These are phyloP conservation scores for Spatholobus suberectus DNA, from an alignment of 306 rosid species.

Conservation along the genomic window DNA sequence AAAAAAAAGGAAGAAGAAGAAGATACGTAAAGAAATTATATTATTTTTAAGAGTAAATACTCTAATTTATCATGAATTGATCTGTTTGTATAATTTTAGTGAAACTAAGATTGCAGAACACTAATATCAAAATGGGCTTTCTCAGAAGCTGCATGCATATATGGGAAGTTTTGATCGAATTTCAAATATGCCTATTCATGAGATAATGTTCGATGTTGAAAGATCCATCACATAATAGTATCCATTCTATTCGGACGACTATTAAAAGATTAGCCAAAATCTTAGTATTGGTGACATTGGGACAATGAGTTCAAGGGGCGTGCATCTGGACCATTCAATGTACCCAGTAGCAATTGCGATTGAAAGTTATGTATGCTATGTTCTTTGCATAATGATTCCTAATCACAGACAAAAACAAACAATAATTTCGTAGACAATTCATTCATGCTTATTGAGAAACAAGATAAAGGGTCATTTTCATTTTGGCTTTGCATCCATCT, in stretches of 20 bases:
- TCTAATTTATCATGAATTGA: background rate
- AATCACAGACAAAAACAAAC: conserved; percentile 8
- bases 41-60: too few species aligned
- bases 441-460: background rate
- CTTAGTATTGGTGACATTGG: conserved; percentile 45
- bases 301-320: conserved; percentile 50
- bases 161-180: conserved; percentile 13
- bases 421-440: conserved; percentile 27
- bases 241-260: conserved; percentile 53
- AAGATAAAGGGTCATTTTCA: conserved; percentile 44
- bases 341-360: conserved; percentile 32
- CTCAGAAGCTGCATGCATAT: conserved; percentile 47
- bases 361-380: conserved; percentile 24
- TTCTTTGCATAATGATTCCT: conserved; percentile 32
- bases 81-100: background rate
- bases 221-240: conserved; percentile 33
- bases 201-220: background rate
- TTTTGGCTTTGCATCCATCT: conserved; percentile 14
- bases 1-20: too few species aligned
- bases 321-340: conserved; percentile 59
- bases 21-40: too few species aligned
- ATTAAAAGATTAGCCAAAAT: conserved; percentile 49
- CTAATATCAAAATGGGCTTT: conserved; percentile 27
- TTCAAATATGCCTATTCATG: conserved; percentile 45
- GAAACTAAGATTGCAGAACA: background rate